Evolutionary conservation across 1,284 basidiomycete species (phyloP), one percentile per base, ranked within the genome.

Genomic region (Cutaneotrichosporon arboriforme): DNA sequence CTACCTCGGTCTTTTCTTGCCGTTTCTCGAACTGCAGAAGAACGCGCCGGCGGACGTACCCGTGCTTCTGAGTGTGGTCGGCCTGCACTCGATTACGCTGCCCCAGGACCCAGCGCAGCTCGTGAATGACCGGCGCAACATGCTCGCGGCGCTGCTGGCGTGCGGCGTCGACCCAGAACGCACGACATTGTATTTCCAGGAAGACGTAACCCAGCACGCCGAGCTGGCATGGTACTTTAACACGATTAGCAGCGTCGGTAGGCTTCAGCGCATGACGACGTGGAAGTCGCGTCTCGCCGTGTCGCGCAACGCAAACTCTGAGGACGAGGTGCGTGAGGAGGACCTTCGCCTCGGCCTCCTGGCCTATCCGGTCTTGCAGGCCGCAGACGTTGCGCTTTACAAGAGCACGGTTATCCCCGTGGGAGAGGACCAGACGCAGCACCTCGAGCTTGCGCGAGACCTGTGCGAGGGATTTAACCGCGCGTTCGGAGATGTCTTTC

Each of bases 401-500:
- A 83, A 81, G 88, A 83, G 90, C 2, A 96, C 91, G 0, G 87
- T 93, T 69, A 88, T 97, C 0, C 93, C 93, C 0, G 91, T 97
- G 2, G 93, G 93, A 20, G 90, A 97, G 66, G 93, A 97, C 69
- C 93, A 97, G 71, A 83, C 84, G 34, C 93, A 97, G 75, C 93
- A 97, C 65, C 81, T 97, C 23, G 91, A 96, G 69, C 81, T 97
- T 1, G 81, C 83, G 22, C 81, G 90, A 35, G 90, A 93, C 66
- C 75, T 96, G 9, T 91, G 88, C 0, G 83, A 89, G 23, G 77
- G 77, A 8, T 96, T 94, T 76, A 97, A 97, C 68, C 80, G 51
- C 38, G 45, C 46, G 18, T 70, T 65, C 48, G 62, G 83, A 4
- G 80, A 80, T 14, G 59, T 70, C 21, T 94, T 96, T 68, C 84